A percentile compares a stretch with the other conserved stretches of the same genome.
phyloP scores from a whole-genome alignment of 2,329 filamentous ascomycete genomes.

The Pestalotiopsis sp. region DNA sequence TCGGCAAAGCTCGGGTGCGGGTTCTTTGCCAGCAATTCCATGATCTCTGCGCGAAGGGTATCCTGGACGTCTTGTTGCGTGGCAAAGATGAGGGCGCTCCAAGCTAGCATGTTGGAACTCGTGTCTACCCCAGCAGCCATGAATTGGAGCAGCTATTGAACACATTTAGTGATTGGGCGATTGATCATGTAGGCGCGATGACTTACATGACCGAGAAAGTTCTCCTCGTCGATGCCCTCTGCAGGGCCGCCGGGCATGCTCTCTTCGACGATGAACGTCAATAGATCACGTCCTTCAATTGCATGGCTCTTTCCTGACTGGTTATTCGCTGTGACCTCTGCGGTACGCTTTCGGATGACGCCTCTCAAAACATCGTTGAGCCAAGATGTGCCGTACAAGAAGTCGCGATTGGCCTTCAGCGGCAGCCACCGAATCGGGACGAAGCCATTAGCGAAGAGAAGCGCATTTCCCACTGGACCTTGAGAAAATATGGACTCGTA shows the following conservation, averaged over 20 bases:
- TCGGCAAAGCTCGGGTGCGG: slow-evolving; percentile 23
- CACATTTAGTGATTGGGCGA: background rate
- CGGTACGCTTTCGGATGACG: background rate
- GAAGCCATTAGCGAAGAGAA: slow-evolving; percentile 15
- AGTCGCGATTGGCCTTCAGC: slow-evolving; percentile 16
- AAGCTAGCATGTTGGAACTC: slow-evolving; percentile 17
- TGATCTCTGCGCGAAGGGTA: slow-evolving; percentile 13
- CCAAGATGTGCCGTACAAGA: slow-evolving; percentile 16
- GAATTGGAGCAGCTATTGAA: slow-evolving; percentile 13
- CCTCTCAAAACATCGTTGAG: slow-evolving; percentile 10
- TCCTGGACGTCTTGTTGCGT: slow-evolving; percentile 13
- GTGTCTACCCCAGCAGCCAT: slow-evolving; percentile 19
- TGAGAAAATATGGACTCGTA: slow-evolving; percentile 16
- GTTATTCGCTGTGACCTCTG: background rate
- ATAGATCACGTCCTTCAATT: slow-evolving; percentile 12
- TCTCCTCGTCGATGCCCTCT: slow-evolving; percentile 16
- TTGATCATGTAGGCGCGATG: no score
- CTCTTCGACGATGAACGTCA: slow-evolving; percentile 17
- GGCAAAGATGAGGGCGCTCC: slow-evolving; percentile 16
- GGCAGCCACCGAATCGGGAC: slow-evolving; percentile 18
- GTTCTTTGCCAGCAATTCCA: slow-evolving; percentile 12
- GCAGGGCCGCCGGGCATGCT: slow-evolving; percentile 17
- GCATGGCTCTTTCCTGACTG: slow-evolving; percentile 2
- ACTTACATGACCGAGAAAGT: slow-evolving; percentile 15
- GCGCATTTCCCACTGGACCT: slow-evolving; percentile 5